Base-by-base conservation (phyloP, 192 early-diverging fungal genomes). In the Backusella tarrabulga region DNA sequence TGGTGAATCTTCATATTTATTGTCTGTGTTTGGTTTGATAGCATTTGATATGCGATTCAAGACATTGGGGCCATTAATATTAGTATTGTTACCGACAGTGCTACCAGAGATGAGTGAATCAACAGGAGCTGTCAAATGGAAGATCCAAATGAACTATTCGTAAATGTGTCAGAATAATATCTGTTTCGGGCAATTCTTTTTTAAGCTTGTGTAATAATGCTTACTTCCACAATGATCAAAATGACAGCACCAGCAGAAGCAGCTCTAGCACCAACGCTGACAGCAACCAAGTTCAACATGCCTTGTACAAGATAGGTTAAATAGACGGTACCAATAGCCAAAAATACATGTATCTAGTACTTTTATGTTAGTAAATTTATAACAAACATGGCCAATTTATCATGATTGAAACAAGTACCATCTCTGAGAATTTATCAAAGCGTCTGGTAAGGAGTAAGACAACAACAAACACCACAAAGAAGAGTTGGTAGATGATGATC, bases 41-140 rank as follows among this genome's bases (percentile, higher is more conserved):
- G 66, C 11, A 41, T 75, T 75, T 12, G 29, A 44, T 2, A 46
- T 2, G 3, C 34, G 21, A 8, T 14, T 40, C 26, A 29, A 15
- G 15, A 75, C 38, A 50, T 75, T 75, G 29, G 40, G 26, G 19
- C 63, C 34, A 44, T 19, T 21, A 6, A 74, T 80, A 71, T 15
- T 32, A 19, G 34, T 38, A 32, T 54, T 68, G 38, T 73, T 67
- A 52, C 63, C 54, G 21, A 38, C 32, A 7, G 5, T 7, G 6
- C 12, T 50, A 74, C 36, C 73, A 46, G 50, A 67, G 74, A 80
- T 38, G 6, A 17, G 81, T 2, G 92, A 92, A 8, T 88, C 88
- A 8, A 89, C 86, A 35, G 87, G 88, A 74, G 88, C 83, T 66
- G 90, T 91, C 72, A 93, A 87, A 54, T 85, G 81, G 50, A 92